Base-by-base conservation (phyloP, 768 basidiomycete species). In the Auricularia sp. region DNA sequence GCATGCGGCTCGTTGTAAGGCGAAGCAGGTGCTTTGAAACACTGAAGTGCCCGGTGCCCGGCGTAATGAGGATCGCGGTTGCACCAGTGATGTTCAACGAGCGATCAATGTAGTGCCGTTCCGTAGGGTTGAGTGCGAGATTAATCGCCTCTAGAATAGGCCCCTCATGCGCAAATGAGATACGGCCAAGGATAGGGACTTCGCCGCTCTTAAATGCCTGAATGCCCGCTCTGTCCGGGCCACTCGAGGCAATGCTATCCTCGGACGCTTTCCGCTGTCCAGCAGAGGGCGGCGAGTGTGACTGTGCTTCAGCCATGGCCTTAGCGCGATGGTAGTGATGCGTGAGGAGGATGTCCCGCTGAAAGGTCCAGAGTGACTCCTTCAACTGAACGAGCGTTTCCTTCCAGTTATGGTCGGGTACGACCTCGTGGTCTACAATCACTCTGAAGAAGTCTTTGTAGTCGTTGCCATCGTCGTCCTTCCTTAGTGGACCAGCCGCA, bases 361-460 rank as follows among this genome's bases (percentile, higher is more conserved):
- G 93, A 71, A 94, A 95, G 68, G 84, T 87, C 87, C 88, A 91
- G 71, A 93, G 89, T 1, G 93, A 87, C 71, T 90, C 85, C 73
- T 95, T 96, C 71, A 98, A 82, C 71, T 83, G 86, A 66, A 91
- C 87, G 3, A 98, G 82, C 0, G 90, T 92, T 1, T 87, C 83
- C 67, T 88, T 88, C 92, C 94, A 96, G 56, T 59, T 35, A 34
- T 59, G 23, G 70, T 95, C 91, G 65, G 84, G 78, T 54, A 93
- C 81, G 59, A 92, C 85, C 71, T 98, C 93, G 36, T 96, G 79
- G 71, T 98, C 96, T 3, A 92, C 90, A 71, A 95, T 90, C 68
- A 98, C 87, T 74, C 96, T 94, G 83, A 86, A 98, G 70, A 95
- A 96, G 72, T 97, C 97, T 74, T 97, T 96, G 77, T 94, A 93